Conservation (phyloP, 805 yeast genomes). For the Ogataea ramenticola region DNA sequence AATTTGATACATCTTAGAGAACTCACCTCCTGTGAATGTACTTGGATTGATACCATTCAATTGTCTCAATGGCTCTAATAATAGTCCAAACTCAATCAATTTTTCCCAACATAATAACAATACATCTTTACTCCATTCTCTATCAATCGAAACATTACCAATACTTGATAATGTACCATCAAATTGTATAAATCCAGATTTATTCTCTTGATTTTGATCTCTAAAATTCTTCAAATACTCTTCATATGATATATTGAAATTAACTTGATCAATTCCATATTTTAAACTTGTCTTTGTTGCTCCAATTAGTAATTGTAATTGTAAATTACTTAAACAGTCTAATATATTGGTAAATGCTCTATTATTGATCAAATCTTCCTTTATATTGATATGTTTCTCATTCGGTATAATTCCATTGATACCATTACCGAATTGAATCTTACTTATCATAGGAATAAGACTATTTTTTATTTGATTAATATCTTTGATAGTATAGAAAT, state of each 20-base stretch:
- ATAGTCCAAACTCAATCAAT: slow-evolving; percentile 46
- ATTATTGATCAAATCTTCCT: slow-evolving; percentile 2
- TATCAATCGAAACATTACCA: slow-evolving; percentile 30
- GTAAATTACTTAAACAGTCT: slow-evolving; percentile 57
- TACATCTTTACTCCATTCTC: slow-evolving; percentile 54
- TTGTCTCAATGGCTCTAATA: slow-evolving; percentile 25
- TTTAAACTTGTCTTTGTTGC: slow-evolving; percentile 67
- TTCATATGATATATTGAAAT: slow-evolving; percentile 68
- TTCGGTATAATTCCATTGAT: slow-evolving; percentile 7
- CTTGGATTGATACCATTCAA: slow-evolving; percentile 14
- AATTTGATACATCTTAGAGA: slow-evolving; percentile 41
- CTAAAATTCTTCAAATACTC: slow-evolving; percentile 62
- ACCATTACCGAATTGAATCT: slow-evolving; percentile 1
- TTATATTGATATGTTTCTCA: neutral
- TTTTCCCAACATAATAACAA: slow-evolving; percentile 72
- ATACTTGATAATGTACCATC: slow-evolving; percentile 3
- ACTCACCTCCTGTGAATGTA: slow-evolving; percentile 24
- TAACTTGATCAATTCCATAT: slow-evolving; percentile 50
- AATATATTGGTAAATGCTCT: slow-evolving; percentile 10
- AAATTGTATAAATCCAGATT: slow-evolving; percentile 21
- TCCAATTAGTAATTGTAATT: slow-evolving; percentile 61
- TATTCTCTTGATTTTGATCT: slow-evolving; percentile 28
- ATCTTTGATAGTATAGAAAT: slow-evolving; percentile 55
- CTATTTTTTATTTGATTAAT: slow-evolving; percentile 41
- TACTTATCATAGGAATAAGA: slow-evolving; percentile 32